A percentile compares a stretch with the other conserved stretches of the same genome.
Evolutionary conservation across 2,329 filamentous ascomycete genomes (phyloP).

Genomic region (Diplodia seriata): DNA sequence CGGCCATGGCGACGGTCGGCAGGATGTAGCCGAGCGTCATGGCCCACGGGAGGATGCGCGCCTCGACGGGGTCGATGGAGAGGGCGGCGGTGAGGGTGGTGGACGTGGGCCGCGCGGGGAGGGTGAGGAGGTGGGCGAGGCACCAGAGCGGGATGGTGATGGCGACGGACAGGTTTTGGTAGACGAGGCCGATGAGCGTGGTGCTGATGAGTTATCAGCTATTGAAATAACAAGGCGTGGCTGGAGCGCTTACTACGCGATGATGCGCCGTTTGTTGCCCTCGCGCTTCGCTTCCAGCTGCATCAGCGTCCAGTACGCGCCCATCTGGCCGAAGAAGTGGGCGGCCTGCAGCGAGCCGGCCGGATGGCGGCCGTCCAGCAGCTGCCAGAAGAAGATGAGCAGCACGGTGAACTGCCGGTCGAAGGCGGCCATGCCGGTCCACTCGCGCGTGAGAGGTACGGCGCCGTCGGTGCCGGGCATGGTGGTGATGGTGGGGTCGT

Average conservation of each 20-base stretch:
- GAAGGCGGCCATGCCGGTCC: conserved; percentile 13
- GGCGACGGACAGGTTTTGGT: conserved; percentile 28
- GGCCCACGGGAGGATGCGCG: background rate
- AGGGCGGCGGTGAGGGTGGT: background rate
- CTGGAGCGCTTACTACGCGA: background rate
- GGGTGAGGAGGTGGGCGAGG: conserved; percentile 20
- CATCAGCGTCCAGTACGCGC: conserved; percentile 26
- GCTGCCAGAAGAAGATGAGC: conserved; percentile 27
- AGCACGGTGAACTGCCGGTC: conserved; percentile 23
- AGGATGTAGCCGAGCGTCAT: background rate
- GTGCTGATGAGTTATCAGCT: no score
- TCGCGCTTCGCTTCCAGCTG: conserved; percentile 13
- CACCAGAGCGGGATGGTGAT: conserved; percentile 25
- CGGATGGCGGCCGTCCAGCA: conserved; percentile 14
- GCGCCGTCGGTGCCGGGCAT: conserved; percentile 14
- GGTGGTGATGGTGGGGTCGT: conserved; percentile 40
- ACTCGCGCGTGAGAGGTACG: conserved; percentile 8
- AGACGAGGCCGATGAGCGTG: conserved; percentile 22
- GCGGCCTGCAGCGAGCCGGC: conserved; percentile 4
- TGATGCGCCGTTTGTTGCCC: conserved; percentile 17
- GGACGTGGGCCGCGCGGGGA: background rate
- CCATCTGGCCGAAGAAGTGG: conserved; percentile 30
- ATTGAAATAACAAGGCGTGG: no score
- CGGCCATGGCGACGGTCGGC: background rate
- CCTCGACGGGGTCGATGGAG: background rate